Evolutionary conservation across 164 flowering plant genomes (phyloP).

Genomic region (Umbilicus rupestris): DNA sequence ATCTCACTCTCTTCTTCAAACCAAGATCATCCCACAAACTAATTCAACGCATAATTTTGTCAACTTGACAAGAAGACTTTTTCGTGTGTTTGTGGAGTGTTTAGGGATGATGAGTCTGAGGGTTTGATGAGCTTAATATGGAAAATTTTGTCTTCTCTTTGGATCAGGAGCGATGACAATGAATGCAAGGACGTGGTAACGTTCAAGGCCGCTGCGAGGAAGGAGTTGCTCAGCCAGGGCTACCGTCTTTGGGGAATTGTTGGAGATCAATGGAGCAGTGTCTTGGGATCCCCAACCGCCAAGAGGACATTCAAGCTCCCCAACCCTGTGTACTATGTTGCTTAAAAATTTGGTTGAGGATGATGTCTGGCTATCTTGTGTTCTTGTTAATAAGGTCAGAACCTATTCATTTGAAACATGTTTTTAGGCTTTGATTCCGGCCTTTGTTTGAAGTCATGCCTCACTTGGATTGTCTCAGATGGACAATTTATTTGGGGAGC

Average conservation of each 20-base stretch:
- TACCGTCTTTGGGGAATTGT: constrained; percentile 61
- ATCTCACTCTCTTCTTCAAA: not conserved
- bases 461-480: too few species aligned
- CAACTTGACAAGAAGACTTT: constrained; percentile 1
- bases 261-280: constrained; percentile 75
- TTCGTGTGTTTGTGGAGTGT: not conserved
- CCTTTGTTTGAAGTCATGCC: too few species aligned
- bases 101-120: not conserved
- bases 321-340: constrained; percentile 47
- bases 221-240: constrained; percentile 31
- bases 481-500: too few species aligned
- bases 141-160: constrained; percentile 6
- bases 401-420: too few species aligned
- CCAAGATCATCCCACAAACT: not conserved
- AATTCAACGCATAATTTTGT: not conserved
- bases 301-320: constrained; percentile 71
- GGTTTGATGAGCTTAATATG: not conserved
- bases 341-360: constrained; percentile 15
- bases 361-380: not conserved
- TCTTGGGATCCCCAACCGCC: constrained; percentile 39
- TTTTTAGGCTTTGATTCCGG: too few species aligned
- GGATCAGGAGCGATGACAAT: constrained; percentile 40
- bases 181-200: constrained; percentile 25
- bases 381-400: constrained; percentile 1
- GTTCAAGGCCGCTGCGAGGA: constrained; percentile 51